Evolutionary conservation across 139 green algal genomes (phyloP).

Genomic region (Pleodorina starrii): DNA sequence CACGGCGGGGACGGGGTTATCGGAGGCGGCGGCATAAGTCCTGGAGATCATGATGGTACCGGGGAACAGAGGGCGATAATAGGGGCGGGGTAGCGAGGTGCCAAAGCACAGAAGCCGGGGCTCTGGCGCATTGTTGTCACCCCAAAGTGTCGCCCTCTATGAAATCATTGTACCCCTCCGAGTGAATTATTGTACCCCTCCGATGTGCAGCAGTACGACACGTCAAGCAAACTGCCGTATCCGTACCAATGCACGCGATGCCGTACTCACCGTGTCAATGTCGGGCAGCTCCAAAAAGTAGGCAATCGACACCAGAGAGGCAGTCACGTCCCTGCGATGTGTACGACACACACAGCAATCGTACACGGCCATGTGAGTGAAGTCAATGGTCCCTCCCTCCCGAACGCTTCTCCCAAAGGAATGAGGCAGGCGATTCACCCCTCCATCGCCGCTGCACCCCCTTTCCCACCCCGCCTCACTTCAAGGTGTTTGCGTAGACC

Average conservation of each 20-base stretch:
- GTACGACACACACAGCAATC: not conserved
- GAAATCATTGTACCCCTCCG: not conserved
- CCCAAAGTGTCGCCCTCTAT: too few species aligned
- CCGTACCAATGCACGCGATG: too few species aligned
- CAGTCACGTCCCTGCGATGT: not conserved
- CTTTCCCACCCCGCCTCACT: not conserved
- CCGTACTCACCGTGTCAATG: not conserved
- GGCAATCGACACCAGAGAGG: not conserved
- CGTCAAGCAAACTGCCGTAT: not conserved
- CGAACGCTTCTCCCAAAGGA: not conserved
- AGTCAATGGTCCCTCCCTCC: not conserved
- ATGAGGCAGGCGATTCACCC: not conserved
- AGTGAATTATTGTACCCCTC: not conserved
- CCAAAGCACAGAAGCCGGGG: too few species aligned
- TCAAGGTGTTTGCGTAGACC: not conserved
- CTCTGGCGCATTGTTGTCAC: too few species aligned
- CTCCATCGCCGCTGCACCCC: not conserved
- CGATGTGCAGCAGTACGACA: not conserved
- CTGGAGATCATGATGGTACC: too few species aligned
- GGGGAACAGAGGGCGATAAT: too few species aligned
- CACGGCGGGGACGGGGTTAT: too few species aligned
- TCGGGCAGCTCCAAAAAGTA: slow-evolving; percentile 25
- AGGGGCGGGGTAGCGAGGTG: too few species aligned
- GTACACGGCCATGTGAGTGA: not conserved
- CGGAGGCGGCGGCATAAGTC: too few species aligned